Evolutionary conservation across 495 filamentous ascomycete genomes (phyloP).

Genomic region (Aspergillus cristatus): DNA sequence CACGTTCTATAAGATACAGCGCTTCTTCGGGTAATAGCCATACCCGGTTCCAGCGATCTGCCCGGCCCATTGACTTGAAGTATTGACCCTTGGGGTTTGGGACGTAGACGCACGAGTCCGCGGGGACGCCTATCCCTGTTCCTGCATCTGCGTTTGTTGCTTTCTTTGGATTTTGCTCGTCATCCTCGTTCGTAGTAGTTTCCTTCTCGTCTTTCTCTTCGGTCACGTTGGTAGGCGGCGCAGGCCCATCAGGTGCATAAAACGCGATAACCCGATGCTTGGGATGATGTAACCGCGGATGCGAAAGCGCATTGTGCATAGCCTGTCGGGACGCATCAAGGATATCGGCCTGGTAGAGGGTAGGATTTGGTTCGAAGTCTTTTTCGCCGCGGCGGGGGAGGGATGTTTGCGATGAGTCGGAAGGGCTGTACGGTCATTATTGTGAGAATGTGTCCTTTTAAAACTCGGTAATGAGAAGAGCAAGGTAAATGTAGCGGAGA

Average conservation of each 20-base stretch:
- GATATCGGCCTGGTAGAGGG: conserved; percentile 61
- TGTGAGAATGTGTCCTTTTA: no score
- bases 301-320: conserved; percentile 80
- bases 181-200: conserved; percentile 18
- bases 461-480: no score
- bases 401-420: conserved; percentile 26
- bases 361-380: conserved; percentile 92
- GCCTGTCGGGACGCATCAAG: conserved; percentile 75
- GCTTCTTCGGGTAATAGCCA: conserved; percentile 93
- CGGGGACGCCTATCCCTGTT: conserved; percentile 16
- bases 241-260: conserved; percentile 34
- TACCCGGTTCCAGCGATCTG: conserved; percentile 46
- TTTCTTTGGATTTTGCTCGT: conserved; percentile 14
- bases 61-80: conserved; percentile 51
- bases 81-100: conserved; percentile 38
- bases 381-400: conserved; percentile 82
- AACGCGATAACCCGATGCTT: conserved; percentile 46
- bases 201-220: conserved; percentile 7
- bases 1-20: conserved; percentile 79
- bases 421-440: conserved; percentile 12
- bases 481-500: no score
- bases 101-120: conserved; percentile 35
- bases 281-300: conserved; percentile 54
- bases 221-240: conserved; percentile 12
- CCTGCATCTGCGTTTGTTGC: no score